Percentiles rank a stretch among this genome's conserved stretches.
Evolutionary conservation across 1,139 yeast species (phyloP).

Genomic region (Eremothecium sinecaudum): DNA sequence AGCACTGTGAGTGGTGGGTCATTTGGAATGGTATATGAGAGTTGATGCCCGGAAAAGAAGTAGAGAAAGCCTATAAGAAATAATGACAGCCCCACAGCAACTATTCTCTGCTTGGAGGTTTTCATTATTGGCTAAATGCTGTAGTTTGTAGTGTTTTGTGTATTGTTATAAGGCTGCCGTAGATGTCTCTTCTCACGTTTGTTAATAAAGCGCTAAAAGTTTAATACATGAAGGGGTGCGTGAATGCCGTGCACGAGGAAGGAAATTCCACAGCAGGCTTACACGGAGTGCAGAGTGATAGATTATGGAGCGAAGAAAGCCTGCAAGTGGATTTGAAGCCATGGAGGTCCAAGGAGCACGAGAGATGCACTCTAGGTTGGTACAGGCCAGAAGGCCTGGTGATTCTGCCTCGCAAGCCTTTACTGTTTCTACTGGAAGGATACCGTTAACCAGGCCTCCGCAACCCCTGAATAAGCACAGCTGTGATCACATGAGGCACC

Average conservation of each 20-base stretch:
- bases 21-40: slow-evolving; percentile 13
- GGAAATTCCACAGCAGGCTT: too few species aligned
- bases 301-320: too few species aligned
- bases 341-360: slow-evolving; percentile 55
- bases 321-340: not conserved
- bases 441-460: slow-evolving; percentile 4
- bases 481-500: slow-evolving; percentile 13
- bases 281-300: too few species aligned
- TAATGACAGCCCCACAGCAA: slow-evolving; percentile 6
- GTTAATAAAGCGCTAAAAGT: too few species aligned
- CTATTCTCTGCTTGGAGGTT: slow-evolving; percentile 9
- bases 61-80: slow-evolving; percentile 9
- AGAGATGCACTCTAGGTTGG: slow-evolving; percentile 43
- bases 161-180: too few species aligned
- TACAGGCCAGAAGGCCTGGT: slow-evolving; percentile 25
- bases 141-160: too few species aligned
- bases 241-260: too few species aligned
- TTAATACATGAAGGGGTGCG: too few species aligned
- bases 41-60: slow-evolving; percentile 9
- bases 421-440: slow-evolving; percentile 8
- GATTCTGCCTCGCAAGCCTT: not conserved
- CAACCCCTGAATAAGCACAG: slow-evolving; percentile 11
- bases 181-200: too few species aligned
- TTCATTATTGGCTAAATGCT: too few species aligned
- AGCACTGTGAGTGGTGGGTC: slow-evolving; percentile 2